Evolutionary conservation across 179 eudicot genomes (phyloP), one percentile per base, ranked within the genome.

Genomic region (Spinacia oleracea): DNA sequence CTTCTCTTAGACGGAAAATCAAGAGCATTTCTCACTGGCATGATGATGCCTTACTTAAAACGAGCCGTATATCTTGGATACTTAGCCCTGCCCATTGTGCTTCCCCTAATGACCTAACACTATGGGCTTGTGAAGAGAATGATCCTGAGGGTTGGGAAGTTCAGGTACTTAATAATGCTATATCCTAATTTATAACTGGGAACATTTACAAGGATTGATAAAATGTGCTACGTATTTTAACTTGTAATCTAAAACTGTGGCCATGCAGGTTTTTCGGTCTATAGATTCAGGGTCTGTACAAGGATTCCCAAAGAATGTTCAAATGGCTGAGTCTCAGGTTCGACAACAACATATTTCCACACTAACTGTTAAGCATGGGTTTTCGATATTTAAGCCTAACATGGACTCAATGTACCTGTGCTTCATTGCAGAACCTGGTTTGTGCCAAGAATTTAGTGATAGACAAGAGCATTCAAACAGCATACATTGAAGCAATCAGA

Each of bases 271-370:
- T 65, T 92, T 92, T 64, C 88, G 97, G 29, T 92, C 97, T 43
- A 88, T 92, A 68, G 97, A 92, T 84, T 92, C 97, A 25, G 93
- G 92, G 29, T 92, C 97, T 7, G 91, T 90, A 59, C 84, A 83
- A 38, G 94, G 97, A 64, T 92, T 92, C 65, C 92, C 93, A 4
- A 92, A 89, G 84, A 84, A 86, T 80, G 89, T 85, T 50, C 79
- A 78, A 68, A 31, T 56, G 79, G 92, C 94, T n/a, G 94, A 89
- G 85, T 73, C 84, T 60, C 85, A 85, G 94, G 97, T 92, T 58
- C 34, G 78, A 55, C 46, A 31, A 71, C 31, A 68, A 40, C 21
- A 48, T 48, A 11, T 48, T 6, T 48, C 31, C 25, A 32, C 16
- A 6, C 23, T 42, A 8, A 9, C 29, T 67, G 55, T 70, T 40